Percentiles rank a stretch among this genome's conserved stretches.
Evolutionary conservation across 202 grass and related monocot genomes (phyloP).

Genomic region (Zizania palustris): DNA sequence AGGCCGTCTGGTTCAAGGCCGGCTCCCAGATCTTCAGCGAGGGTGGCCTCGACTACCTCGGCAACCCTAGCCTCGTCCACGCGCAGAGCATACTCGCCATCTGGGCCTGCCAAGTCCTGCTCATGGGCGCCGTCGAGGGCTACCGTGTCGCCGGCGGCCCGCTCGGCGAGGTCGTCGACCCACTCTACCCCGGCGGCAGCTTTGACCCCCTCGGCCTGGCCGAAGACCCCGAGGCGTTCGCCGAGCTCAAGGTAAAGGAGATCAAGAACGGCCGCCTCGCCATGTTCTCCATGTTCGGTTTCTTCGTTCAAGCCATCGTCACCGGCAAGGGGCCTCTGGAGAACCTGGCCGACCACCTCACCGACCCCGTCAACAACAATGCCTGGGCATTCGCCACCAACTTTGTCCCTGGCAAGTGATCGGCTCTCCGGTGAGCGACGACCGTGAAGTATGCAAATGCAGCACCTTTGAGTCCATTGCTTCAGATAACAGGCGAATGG

Average conservation of each 20-base stretch:
- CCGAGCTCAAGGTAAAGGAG: slow-evolving; percentile 70
- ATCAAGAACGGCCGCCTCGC: slow-evolving; percentile 63
- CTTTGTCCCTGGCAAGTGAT: slow-evolving; percentile 64
- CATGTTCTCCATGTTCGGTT: slow-evolving; percentile 72
- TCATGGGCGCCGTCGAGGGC: slow-evolving; percentile 70
- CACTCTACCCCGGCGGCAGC: slow-evolving; percentile 58
- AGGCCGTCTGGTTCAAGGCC: slow-evolving; percentile 77
- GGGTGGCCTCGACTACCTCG: slow-evolving; percentile 61
- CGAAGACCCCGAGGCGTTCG: slow-evolving; percentile 58
- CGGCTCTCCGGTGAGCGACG: background rate
- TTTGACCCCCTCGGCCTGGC: slow-evolving; percentile 57
- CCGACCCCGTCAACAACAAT: slow-evolving; percentile 62
- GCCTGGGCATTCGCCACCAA: slow-evolving; percentile 66
- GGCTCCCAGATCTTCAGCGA: slow-evolving; percentile 69
- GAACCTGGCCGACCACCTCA: slow-evolving; percentile 62
- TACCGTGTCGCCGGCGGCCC: slow-evolving; percentile 61
- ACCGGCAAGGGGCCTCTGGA: slow-evolving; percentile 60
- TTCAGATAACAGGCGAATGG: no score
- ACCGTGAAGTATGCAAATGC: background rate
- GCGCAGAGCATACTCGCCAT: slow-evolving; percentile 70
- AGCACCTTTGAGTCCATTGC: background rate
- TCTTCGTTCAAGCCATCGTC: slow-evolving; percentile 72
- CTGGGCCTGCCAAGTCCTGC: slow-evolving; percentile 58
- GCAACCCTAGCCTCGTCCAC: slow-evolving; percentile 67
- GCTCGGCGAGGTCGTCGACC: slow-evolving; percentile 61